Base-by-base conservation (phyloP, 2,329 filamentous ascomycete genomes). In the Aspergillus pseudotamarii region DNA sequence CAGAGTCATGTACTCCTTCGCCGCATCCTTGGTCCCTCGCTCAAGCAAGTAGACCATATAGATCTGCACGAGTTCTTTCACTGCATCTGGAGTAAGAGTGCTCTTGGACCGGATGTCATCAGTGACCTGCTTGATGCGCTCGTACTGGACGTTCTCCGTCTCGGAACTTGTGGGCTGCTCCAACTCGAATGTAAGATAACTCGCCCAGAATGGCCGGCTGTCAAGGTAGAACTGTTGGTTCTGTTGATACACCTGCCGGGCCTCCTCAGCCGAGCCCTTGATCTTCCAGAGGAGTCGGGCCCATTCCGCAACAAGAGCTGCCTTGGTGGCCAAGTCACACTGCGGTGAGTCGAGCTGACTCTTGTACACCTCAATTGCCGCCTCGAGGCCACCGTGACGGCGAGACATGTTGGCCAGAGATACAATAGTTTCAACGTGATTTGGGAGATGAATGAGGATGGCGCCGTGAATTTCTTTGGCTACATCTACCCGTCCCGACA, bases 1-100 rank as follows among this genome's bases (percentile, higher is more conserved):
- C 41, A 98, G 82, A 63, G 85, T 82, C 73, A 97, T 84, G 76
- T 94, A 97, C 71, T 94, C 90, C 78, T 93, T 92, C 81, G 96
- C 94, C 2, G 92, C 87, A 36, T 94, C 88, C 75, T 93, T 91
- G 64, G 88, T 89, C 16, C 94, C 94, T 59, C 91, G 85, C 70
- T 96, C 89, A 66, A 96, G 87, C 41, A 99, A 83, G 73, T 95
- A 97, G 14, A 85, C 82, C 82, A 97, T 88, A 77, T 98, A 99
- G 60, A 85, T 82, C 65, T 91, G 86, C 46, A 89, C 89, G 6
- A 99, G 80, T 51, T 93, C 90, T 75, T 89, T 91, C 77, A 94
- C 90, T 0, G 87, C 85, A 0, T 85, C 78, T 1, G 86, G 75
- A 0, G 89, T 86, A 62, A 98, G 85, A 12, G 86, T 87, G 69